These are phyloP conservation scores for Cylindrotheca closterium DNA, from an alignment of 108 stramenopile genomes.

Conservation along the genomic window DNA sequence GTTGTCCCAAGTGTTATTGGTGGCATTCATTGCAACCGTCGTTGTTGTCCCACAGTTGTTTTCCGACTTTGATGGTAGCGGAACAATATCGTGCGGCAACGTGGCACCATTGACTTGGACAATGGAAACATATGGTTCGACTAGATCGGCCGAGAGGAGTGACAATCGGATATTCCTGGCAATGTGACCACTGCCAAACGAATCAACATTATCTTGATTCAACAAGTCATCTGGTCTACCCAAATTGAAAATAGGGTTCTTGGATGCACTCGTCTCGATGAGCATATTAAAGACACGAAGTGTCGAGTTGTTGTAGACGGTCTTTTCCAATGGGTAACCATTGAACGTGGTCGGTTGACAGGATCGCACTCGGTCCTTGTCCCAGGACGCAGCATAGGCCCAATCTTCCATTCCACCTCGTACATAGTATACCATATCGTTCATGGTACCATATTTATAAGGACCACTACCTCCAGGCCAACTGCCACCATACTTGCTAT, in stretches of 20 bases:
- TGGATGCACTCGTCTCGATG: conserved; percentile 52
- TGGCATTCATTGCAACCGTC: not conserved
- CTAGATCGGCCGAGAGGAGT: conserved; percentile 74
- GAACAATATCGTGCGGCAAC: conserved; percentile 55
- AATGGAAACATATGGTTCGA: conserved; percentile 84
- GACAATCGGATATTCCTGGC: conserved; percentile 81
- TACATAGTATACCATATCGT: conserved; percentile 81
- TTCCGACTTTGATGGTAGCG: conserved; percentile 8
- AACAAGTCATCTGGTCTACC: conserved; percentile 50
- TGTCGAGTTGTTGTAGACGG: conserved; percentile 66
- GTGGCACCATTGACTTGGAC: conserved; percentile 31
- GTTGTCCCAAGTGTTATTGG: not conserved
- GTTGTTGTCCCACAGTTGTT: not conserved
- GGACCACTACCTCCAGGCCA: conserved; percentile 45
- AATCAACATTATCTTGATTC: conserved; percentile 32
- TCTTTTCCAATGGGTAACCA: conserved; percentile 47
- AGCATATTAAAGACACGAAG: conserved; percentile 38
- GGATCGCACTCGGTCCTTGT: conserved; percentile 45
- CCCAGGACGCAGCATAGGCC: conserved; percentile 92
- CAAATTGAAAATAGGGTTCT: conserved; percentile 52
- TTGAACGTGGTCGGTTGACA: conserved; percentile 68
- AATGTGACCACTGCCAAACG: conserved; percentile 56
- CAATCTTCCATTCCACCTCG: conserved; percentile 93
- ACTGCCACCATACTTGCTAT: conserved; percentile 34
- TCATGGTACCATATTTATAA: conserved; percentile 36